A percentile compares a stretch with the other conserved stretches of the same genome.
These are phyloP conservation scores for Candida piceae DNA, from an alignment of 805 yeast genomes.

Conservation along the genomic window DNA sequence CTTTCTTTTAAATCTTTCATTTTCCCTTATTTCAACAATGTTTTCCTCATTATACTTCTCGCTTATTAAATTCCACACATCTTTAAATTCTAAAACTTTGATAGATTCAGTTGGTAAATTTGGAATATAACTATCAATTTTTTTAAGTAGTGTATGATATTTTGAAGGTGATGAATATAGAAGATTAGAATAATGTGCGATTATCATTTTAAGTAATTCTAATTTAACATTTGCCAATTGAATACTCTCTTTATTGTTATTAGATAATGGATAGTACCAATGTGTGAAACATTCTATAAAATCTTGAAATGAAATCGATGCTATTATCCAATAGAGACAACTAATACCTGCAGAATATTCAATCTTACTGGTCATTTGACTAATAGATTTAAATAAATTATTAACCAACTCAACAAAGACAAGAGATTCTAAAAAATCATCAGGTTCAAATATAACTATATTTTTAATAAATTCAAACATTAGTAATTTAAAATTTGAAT, in stretches of 20 bases:
- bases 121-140: slow-evolving; percentile 9
- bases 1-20: slow-evolving; percentile 10
- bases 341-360: slow-evolving; percentile 12
- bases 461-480: slow-evolving; percentile 14
- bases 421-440: slow-evolving; percentile 8
- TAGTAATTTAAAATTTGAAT: slow-evolving; percentile 8
- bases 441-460: slow-evolving; percentile 16
- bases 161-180: no score
- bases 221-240: slow-evolving; percentile 3
- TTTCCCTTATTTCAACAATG: slow-evolving; percentile 1
- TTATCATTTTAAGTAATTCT: slow-evolving; percentile 10
- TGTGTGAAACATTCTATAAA: slow-evolving; percentile 13
- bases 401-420: slow-evolving; percentile 9
- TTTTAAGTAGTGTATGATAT: no score
- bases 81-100: slow-evolving; percentile 12
- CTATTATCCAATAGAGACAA: slow-evolving; percentile 9
- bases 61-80: slow-evolving; percentile 15
- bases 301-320: slow-evolving; percentile 14
- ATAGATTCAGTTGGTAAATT: slow-evolving; percentile 1
- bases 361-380: slow-evolving; percentile 3
- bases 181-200: slow-evolving; percentile 9
- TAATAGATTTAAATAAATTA: slow-evolving; percentile 9
- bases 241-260: no score
- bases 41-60: slow-evolving; percentile 16
- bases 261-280: slow-evolving; percentile 5